Evolutionary conservation across 768 basidiomycete species (phyloP).

Genomic region (Amanita inopinata): DNA sequence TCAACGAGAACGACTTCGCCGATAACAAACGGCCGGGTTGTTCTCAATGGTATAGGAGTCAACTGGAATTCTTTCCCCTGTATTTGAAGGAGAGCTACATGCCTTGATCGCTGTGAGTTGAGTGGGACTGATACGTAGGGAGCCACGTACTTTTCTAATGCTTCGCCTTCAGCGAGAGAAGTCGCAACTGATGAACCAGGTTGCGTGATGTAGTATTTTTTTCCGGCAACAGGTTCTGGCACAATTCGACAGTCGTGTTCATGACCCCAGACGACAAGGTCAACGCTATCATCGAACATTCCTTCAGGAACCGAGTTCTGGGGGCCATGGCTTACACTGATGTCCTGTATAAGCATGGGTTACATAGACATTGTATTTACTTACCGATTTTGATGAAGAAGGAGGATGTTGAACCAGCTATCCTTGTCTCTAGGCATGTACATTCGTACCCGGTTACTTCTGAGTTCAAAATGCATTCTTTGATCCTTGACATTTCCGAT

Average conservation of each 20-base stretch:
- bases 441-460: constrained; percentile 92
- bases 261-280: constrained; percentile 96
- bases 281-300: constrained; percentile 92
- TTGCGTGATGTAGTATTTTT: constrained; percentile 86
- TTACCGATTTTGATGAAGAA: constrained; percentile 95
- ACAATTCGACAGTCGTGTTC: constrained; percentile 95
- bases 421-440: constrained; percentile 89
- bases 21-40: constrained; percentile 90
- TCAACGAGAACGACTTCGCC: constrained; percentile 72
- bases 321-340: constrained; percentile 87
- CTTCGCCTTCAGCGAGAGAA: constrained; percentile 87
- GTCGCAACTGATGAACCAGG: constrained; percentile 96
- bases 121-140: not conserved
- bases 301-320: constrained; percentile 93
- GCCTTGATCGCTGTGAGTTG: constrained; percentile 36
- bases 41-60: constrained; percentile 78
- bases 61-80: constrained; percentile 84
- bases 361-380: constrained; percentile 13
- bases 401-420: constrained; percentile 89
- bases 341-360: not conserved
- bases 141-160: constrained; percentile 69
- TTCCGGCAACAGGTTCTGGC: constrained; percentile 86
- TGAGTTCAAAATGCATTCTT: constrained; percentile 91
- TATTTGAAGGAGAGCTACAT: constrained; percentile 83
- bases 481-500: constrained; percentile 96